phyloP scores from a whole-genome alignment of 805 yeast species.

The Ogataea henricii region DNA sequence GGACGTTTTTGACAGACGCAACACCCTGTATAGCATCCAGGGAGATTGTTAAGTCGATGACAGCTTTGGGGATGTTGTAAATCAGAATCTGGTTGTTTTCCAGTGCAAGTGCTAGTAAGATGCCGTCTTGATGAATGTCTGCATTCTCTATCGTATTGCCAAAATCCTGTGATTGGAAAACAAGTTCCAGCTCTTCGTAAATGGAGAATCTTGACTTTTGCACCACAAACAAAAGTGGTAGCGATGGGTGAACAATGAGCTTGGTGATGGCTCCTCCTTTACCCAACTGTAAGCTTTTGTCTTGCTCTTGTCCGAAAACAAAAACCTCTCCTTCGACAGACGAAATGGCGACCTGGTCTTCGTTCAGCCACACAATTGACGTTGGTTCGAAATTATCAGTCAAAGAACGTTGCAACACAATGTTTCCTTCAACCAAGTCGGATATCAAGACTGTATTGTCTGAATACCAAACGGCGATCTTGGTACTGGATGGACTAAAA shows the following conservation, averaged over 20 bases:
- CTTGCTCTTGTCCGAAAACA: slow-evolving; percentile 3
- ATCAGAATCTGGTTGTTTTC: slow-evolving; percentile 38
- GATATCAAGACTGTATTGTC: slow-evolving; percentile 11
- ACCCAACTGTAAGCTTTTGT: slow-evolving; percentile 3
- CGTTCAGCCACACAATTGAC: slow-evolving; percentile 15
- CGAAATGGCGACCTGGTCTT: slow-evolving; percentile 7
- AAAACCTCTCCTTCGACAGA: slow-evolving; percentile 11
- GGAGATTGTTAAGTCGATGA: slow-evolving; percentile 37
- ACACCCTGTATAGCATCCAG: slow-evolving; percentile 6
- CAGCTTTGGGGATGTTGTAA: slow-evolving; percentile 42
- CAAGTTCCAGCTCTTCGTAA: slow-evolving; percentile 7
- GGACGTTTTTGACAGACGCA: slow-evolving; percentile 35
- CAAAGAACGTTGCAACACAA: slow-evolving; percentile 3
- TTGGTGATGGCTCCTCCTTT: slow-evolving; percentile 9
- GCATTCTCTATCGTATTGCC: slow-evolving; percentile 9
- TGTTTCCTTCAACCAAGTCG: neutral
- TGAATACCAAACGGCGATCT: slow-evolving; percentile 11
- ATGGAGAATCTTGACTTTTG: slow-evolving; percentile 15
- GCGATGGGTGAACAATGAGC: slow-evolving; percentile 15
- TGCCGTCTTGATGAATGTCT: slow-evolving; percentile 41
- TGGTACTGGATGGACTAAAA: slow-evolving; percentile 5
- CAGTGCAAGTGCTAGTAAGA: slow-evolving; percentile 39
- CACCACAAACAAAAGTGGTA: slow-evolving; percentile 14
- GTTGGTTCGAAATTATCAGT: slow-evolving; percentile 10
- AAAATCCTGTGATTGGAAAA: slow-evolving; percentile 12